Percentiles rank a stretch among this genome's conserved stretches.
Evolutionary conservation across 768 basidiomycete genomes (phyloP).

Genomic region (Leccinum fibrillosum): DNA sequence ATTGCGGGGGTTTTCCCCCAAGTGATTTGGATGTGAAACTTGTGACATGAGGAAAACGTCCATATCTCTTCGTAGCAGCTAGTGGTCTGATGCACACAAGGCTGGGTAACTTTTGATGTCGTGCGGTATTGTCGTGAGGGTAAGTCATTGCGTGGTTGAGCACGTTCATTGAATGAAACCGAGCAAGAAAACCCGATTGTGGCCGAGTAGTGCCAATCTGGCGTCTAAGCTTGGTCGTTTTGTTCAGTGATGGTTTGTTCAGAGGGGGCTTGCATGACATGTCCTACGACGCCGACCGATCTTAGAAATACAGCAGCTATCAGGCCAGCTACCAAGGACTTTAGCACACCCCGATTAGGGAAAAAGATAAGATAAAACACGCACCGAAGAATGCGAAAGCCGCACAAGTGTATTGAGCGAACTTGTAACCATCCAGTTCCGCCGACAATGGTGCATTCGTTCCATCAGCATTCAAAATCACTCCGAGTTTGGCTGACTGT

Average conservation of each 20-base stretch:
- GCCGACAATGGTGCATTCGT: constrained; percentile 34
- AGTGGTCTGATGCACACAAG: not conserved
- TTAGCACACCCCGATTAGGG: not conserved
- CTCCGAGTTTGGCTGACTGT: constrained; percentile 31
- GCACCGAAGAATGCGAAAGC: constrained; percentile 60
- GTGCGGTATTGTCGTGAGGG: constrained; percentile 1
- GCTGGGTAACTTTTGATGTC: not conserved
- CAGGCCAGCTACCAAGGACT: constrained; percentile 22
- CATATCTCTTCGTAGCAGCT: not conserved
- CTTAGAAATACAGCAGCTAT: constrained; percentile 38
- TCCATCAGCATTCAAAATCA: constrained; percentile 25
- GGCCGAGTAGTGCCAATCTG: not conserved
- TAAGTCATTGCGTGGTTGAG: not conserved
- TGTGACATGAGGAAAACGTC: not conserved
- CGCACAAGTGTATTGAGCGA: constrained; percentile 65
- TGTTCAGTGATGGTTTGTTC: constrained; percentile 23
- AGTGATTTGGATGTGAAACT: not conserved
- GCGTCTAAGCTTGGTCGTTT: constrained; percentile 7
- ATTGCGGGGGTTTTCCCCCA: too few species aligned
- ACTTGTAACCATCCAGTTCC: constrained; percentile 52
- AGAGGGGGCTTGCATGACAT: constrained; percentile 10
- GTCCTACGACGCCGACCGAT: constrained; percentile 41
- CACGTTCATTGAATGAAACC: not conserved
- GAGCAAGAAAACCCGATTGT: not conserved
- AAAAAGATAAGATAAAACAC: not conserved